A percentile compares a stretch with the other conserved stretches of the same genome.
These are phyloP conservation scores for Myriosclerotinia scirpicola DNA, from an alignment of 2,329 filamentous ascomycete species.

Conservation along the genomic window DNA sequence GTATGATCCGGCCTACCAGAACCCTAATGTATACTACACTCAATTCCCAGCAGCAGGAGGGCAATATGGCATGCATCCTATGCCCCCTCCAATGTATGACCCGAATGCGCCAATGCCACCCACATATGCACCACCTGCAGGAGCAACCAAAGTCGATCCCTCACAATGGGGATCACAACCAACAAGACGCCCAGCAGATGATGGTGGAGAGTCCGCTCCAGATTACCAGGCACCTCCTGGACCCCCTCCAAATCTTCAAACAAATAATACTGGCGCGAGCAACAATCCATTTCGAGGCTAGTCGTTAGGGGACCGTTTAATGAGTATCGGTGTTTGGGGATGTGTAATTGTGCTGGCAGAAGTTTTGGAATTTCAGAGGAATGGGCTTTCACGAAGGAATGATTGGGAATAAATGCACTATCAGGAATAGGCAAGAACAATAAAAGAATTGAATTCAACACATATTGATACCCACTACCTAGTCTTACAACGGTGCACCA, in stretches of 20 bases:
- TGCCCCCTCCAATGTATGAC: conserved; percentile 58
- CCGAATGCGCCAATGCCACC: conserved; percentile 53
- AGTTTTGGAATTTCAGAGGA: not conserved
- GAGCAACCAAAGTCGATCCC: conserved; percentile 55
- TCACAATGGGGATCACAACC: conserved; percentile 45
- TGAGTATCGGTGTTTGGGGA: conserved; percentile 29
- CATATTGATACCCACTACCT: conserved; percentile 5
- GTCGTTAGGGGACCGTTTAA: conserved; percentile 12
- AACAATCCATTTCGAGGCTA: conserved; percentile 41
- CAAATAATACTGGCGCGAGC: conserved; percentile 40
- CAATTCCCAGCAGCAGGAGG: conserved; percentile 43
- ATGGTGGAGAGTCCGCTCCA: conserved; percentile 35
- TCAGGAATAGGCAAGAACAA: conserved; percentile 40
- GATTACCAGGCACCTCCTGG: conserved; percentile 50
- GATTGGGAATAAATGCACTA: conserved; percentile 32
- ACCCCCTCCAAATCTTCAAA: conserved; percentile 47
- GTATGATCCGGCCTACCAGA: conserved; percentile 49
- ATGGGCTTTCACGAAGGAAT: conserved; percentile 5
- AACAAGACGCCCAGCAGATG: conserved; percentile 36
- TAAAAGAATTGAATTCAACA: conserved; percentile 8
- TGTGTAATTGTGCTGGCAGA: not conserved
- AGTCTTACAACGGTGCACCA: conserved; percentile 6
- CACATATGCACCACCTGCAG: conserved; percentile 53
- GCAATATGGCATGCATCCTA: conserved; percentile 51
- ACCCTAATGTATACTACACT: conserved; percentile 45